Evolutionary conservation across 768 basidiomycete species (phyloP), one percentile per base, ranked within the genome.

Genomic region (Mycena crocata): DNA sequence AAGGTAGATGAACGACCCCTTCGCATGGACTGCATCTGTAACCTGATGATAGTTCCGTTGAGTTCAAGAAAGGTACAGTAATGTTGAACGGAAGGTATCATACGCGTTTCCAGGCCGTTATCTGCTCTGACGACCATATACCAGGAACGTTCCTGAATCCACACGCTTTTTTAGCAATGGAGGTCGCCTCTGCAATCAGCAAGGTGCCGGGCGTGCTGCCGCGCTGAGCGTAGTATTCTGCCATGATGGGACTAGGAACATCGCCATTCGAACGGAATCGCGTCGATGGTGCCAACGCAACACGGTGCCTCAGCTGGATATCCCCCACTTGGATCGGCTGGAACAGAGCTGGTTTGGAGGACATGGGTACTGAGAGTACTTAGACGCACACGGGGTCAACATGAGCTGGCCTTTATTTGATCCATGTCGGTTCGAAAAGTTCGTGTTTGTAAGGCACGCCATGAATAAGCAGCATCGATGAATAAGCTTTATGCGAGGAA

Each of bases 71-170:
- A 39, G 28, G 23, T 32, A 28, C 30, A 39, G 46, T n/a, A n/a
- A 19, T 26, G 28, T 26, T 42, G 14, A 26, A 8, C n/a, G 72
- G n/a, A n/a, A n/a, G n/a, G n/a, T n/a, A n/a, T n/a, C 64, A 34
- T 83, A 62, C 65, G 49, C n/a, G 83, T 71, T 86, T 87, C 90
- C 89, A 92, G 0, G 77, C 85, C 0, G 62, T 70, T 35, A 89
- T 83, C 68, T 94, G 92, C 32, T 85, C 87, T 5, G 84, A 74
- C 21, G 74, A 87, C 81, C 85, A 92, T 57, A 92, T 86, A 0
- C 91, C 92, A 1, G 91, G 92, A 0, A 85, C 82, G 59, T 87
- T 76, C 1, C 63, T 54, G 44, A 76, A 80, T 1, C 88, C 89
- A 3, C 85, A 87, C 0, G 88, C 87, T 17, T 82, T 70, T 2